Conservation (phyloP, 257 asterid species). For the Plantago elongata region DNA sequence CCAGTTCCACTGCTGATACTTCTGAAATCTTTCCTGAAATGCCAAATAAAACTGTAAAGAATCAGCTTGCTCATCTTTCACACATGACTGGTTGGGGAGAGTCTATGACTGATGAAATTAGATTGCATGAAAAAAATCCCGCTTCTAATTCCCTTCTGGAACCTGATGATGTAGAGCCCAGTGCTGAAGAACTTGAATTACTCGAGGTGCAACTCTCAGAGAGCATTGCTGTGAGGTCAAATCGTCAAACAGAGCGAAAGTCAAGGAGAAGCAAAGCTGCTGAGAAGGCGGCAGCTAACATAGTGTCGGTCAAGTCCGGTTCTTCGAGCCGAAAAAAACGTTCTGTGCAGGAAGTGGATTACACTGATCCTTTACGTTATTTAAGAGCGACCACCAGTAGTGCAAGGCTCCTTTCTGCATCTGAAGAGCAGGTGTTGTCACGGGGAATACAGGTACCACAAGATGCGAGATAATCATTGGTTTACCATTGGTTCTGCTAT, state of each 20-base stretch:
- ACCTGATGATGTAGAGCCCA: constrained; percentile 55
- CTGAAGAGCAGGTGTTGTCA: constrained; percentile 82
- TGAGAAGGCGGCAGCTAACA: constrained; percentile 63
- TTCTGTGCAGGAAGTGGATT: constrained; percentile 65
- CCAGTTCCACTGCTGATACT: constrained; percentile 20
- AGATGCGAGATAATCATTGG: constrained; percentile 3
- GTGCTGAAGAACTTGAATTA: constrained; percentile 63
- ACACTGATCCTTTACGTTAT: constrained; percentile 77
- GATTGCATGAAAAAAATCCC: constrained; percentile 25
- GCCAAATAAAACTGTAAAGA: constrained; percentile 25
- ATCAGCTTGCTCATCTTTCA: constrained; percentile 31
- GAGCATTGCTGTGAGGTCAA: constrained; percentile 68
- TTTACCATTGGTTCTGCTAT: neutral
- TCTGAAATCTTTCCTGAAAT: constrained; percentile 21
- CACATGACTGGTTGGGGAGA: constrained; percentile 32
- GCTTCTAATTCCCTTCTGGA: constrained; percentile 27
- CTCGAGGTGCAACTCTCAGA: constrained; percentile 47
- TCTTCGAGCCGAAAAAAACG: constrained; percentile 65
- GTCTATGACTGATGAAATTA: constrained; percentile 36
- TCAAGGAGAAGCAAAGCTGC: constrained; percentile 69
- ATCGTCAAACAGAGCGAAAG: constrained; percentile 76
- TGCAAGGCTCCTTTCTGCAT: constrained; percentile 68
- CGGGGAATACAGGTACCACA: constrained; percentile 74
- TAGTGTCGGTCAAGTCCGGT: constrained; percentile 66
- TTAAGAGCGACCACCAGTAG: constrained; percentile 65